phyloP scores from a whole-genome alignment of 2,329 filamentous ascomycete species.

The Aspergillus phoenicis region DNA sequence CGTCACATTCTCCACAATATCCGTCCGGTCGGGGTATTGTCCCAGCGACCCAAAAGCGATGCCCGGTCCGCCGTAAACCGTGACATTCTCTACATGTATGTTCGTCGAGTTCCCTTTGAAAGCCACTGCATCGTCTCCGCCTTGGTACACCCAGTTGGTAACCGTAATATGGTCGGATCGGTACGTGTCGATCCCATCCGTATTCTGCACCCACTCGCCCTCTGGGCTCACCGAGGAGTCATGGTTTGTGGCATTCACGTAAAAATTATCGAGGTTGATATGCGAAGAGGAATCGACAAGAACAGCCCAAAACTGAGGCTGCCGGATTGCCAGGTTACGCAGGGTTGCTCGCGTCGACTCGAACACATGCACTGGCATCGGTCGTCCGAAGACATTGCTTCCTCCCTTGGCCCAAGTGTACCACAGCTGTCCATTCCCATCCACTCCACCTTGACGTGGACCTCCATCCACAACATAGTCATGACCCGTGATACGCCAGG shows the following conservation, averaged over 20 bases:
- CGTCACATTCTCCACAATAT: constrained; percentile 43
- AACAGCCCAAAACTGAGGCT: constrained; percentile 56
- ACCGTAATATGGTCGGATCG: constrained; percentile 50
- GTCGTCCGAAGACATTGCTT: constrained; percentile 54
- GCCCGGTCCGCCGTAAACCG: constrained; percentile 41
- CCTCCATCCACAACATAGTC: constrained; percentile 48
- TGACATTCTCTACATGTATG: constrained; percentile 43
- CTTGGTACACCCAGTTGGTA: constrained; percentile 29
- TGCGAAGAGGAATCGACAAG: constrained; percentile 53
- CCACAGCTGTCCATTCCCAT: constrained; percentile 64
- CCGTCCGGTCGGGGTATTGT: constrained; percentile 39
- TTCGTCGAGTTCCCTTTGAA: constrained; percentile 47
- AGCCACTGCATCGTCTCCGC: constrained; percentile 43
- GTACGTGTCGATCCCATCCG: constrained; percentile 56
- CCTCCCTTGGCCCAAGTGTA: constrained; percentile 52
- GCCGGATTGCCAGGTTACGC: constrained; percentile 51
- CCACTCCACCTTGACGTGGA: constrained; percentile 55
- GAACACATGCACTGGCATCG: constrained; percentile 57
- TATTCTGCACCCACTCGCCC: constrained; percentile 52
- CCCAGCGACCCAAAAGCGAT: constrained; percentile 46
- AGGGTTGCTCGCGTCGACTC: constrained; percentile 54
- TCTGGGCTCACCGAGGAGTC: constrained; percentile 22
- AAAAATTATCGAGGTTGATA: constrained; percentile 56
- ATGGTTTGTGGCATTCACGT: constrained; percentile 53
- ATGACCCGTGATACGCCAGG: constrained; percentile 58